Conservation (phyloP, 2,329 filamentous ascomycete species). For the Botryotinia narcissicola region DNA sequence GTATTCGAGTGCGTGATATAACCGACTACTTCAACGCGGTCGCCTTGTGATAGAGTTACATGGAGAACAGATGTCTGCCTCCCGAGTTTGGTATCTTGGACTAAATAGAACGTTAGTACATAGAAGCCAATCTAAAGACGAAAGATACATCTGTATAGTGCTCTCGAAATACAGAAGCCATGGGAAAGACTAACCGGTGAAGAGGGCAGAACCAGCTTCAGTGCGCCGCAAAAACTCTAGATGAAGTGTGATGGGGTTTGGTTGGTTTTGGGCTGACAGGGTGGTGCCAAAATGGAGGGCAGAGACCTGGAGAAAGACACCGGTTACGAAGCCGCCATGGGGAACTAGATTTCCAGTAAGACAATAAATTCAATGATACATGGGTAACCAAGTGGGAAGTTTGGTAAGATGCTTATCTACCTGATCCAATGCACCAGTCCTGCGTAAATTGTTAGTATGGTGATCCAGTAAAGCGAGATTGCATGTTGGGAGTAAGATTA, state of each 20-base stretch:
- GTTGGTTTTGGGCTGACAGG: slow-evolving; percentile 56
- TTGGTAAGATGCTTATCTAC: slow-evolving; percentile 40
- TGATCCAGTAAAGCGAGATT: neutral
- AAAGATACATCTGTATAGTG: neutral
- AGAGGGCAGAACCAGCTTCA: slow-evolving; percentile 52
- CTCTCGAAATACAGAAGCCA: neutral
- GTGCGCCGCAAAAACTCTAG: slow-evolving; percentile 65
- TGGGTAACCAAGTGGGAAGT: neutral
- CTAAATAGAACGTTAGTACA: slow-evolving; percentile 27
- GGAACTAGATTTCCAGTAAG: slow-evolving; percentile 50
- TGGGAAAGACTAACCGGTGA: slow-evolving; percentile 40
- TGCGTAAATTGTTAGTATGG: neutral
- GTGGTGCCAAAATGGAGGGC: slow-evolving; percentile 57
- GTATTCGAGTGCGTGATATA: slow-evolving; percentile 67
- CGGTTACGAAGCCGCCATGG: slow-evolving; percentile 68
- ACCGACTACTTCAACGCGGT: slow-evolving; percentile 59
- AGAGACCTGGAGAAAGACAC: slow-evolving; percentile 59
- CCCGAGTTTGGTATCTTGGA: slow-evolving; percentile 64
- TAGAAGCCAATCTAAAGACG: neutral
- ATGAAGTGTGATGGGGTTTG: slow-evolving; percentile 62
- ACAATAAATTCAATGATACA: slow-evolving; percentile 14
- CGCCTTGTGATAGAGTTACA: slow-evolving; percentile 54
- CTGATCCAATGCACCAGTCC: slow-evolving; percentile 65
- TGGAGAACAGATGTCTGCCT: slow-evolving; percentile 62
- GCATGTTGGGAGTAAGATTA: neutral